A percentile compares a stretch with the other conserved stretches of the same genome.
Conservation (phyloP, 2,329 filamentous ascomycete species). For the Fusarium sp. region DNA sequence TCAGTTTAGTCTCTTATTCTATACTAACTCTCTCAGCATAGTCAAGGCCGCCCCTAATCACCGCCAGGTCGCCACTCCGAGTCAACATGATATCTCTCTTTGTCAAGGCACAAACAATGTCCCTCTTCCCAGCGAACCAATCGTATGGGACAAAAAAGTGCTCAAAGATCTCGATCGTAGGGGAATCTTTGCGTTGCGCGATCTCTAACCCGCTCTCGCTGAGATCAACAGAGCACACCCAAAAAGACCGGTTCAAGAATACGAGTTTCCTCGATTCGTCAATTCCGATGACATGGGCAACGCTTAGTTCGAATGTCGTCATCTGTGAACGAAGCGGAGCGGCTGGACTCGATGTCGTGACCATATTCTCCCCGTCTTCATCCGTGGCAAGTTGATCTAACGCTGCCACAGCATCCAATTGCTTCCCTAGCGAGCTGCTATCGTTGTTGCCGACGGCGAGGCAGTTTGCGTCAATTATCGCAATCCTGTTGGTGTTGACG, state of each 20-base stretch:
- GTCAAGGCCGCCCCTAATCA: conserved; percentile 12
- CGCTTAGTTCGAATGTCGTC: background rate
- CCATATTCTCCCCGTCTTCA: background rate
- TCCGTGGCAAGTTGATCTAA: conserved; percentile 1
- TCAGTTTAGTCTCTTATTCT: background rate
- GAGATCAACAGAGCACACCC: conserved; percentile 26
- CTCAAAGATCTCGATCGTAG: background rate
- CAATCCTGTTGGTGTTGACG: conserved; percentile 4
- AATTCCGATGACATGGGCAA: conserved; percentile 40
- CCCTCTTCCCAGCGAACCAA: conserved; percentile 23
- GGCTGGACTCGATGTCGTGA: background rate
- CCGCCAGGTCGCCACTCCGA: conserved; percentile 12
- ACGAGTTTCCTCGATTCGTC: conserved; percentile 49
- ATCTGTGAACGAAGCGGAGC: background rate
- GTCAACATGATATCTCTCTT: conserved; percentile 18
- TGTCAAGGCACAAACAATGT: conserved; percentile 13
- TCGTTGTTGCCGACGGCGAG: background rate
- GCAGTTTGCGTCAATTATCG: conserved; percentile 18
- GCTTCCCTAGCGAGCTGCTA: background rate
- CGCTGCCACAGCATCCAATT: background rate
- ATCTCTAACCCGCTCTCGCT: background rate
- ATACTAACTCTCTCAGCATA: conserved; percentile 49
- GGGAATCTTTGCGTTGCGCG: background rate
- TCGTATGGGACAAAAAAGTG: conserved; percentile 29
- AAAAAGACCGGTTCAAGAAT: conserved; percentile 39